Evolutionary conservation across 192 early-diverging fungal genomes (phyloP).

Genomic region (Linderina pennispora): DNA sequence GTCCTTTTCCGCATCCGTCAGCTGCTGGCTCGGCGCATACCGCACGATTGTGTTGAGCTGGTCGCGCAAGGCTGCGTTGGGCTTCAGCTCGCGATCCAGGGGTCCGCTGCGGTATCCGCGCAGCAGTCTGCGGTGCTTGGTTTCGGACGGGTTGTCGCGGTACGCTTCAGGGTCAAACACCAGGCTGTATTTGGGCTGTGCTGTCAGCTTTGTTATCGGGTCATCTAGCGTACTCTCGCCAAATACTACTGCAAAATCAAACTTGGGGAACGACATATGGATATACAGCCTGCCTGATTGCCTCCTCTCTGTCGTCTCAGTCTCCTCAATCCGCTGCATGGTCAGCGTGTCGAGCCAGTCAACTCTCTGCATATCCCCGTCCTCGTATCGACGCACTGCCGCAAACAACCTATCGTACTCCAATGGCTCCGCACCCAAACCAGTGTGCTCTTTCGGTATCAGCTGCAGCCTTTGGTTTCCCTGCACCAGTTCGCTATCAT

Average conservation of each 20-base stretch:
- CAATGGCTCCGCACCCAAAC: conserved; percentile 48
- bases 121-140: conserved; percentile 84
- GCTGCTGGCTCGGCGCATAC: conserved; percentile 84
- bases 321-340: conserved; percentile 82
- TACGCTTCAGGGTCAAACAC: conserved; percentile 80
- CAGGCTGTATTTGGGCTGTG: conserved; percentile 45
- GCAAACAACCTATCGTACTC: conserved; percentile 75
- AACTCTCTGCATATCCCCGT: conserved; percentile 75
- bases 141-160: conserved; percentile 92
- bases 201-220: conserved; percentile 27
- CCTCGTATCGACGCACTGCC: conserved; percentile 76
- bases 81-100: conserved; percentile 92
- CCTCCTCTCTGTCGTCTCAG: conserved; percentile 54
- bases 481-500: conserved; percentile 77
- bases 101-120: conserved; percentile 86
- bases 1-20: conserved; percentile 87
- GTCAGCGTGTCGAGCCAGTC: conserved; percentile 93
- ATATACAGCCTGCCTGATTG: conserved; percentile 58
- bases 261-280: conserved; percentile 87
- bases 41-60: conserved; percentile 89
- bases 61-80: conserved; percentile 92
- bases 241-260: conserved; percentile 95
- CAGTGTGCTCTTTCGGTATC: conserved; percentile 53
- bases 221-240: conserved; percentile 60
- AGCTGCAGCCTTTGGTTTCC: conserved; percentile 73